phyloP scores from a whole-genome alignment of 1,284 basidiomycete genomes.

The Malassezia japonica region DNA sequence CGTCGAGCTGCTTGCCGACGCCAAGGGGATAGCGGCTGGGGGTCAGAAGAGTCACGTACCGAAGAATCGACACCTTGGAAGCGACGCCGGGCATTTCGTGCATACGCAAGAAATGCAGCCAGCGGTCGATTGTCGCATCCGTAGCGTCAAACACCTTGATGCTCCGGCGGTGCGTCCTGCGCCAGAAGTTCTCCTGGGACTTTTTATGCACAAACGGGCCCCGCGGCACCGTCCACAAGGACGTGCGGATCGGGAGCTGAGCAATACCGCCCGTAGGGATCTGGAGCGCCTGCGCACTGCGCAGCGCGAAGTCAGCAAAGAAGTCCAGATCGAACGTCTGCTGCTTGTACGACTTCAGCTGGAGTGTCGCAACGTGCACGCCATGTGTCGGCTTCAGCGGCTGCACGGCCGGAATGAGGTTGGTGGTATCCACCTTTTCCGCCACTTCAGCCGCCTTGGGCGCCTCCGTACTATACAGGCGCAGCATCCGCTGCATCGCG shows the following conservation, averaged over 20 bases:
- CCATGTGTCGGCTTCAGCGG: slow-evolving; percentile 53
- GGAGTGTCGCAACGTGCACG: slow-evolving; percentile 71
- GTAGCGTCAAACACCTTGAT: slow-evolving; percentile 88
- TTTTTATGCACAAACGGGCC: slow-evolving; percentile 90
- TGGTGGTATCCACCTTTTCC: background rate
- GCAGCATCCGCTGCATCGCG: background rate
- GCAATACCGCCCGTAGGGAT: slow-evolving; percentile 68
- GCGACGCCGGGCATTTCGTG: slow-evolving; percentile 78
- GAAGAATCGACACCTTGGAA: slow-evolving; percentile 68
- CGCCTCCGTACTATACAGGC: background rate
- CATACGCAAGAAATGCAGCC: slow-evolving; percentile 68
- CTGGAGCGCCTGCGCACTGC: slow-evolving; percentile 70
- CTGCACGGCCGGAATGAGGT: background rate
- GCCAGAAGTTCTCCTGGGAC: slow-evolving; percentile 87
- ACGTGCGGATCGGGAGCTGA: slow-evolving; percentile 65
- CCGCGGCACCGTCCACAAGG: slow-evolving; percentile 75
- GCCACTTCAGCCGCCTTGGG: too few relatives aligned
- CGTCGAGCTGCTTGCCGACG: slow-evolving; percentile 7
- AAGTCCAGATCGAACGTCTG: slow-evolving; percentile 59
- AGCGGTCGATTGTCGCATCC: slow-evolving; percentile 66
- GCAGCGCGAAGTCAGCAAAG: slow-evolving; percentile 72
- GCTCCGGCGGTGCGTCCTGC: slow-evolving; percentile 68
- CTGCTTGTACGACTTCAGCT: slow-evolving; percentile 63
- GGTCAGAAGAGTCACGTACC: slow-evolving; percentile 6
- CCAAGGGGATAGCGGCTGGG: slow-evolving; percentile 15